Evolutionary conservation across 2,329 filamentous ascomycete genomes (phyloP), one percentile per base, ranked within the genome.

Genomic region (Talaromyces sp.): DNA sequence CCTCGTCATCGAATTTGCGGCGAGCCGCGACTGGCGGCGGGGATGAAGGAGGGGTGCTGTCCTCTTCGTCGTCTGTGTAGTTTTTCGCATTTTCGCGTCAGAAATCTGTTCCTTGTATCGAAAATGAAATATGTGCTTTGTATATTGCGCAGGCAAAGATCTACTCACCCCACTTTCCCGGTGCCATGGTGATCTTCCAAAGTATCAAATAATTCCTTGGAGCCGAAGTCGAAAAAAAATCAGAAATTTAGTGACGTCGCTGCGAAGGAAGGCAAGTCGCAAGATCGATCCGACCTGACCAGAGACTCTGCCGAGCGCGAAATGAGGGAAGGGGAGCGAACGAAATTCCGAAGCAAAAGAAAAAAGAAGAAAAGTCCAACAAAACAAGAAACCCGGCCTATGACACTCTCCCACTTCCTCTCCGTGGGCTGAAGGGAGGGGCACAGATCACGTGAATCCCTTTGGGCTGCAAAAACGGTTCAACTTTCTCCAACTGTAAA

Each of bases 1-100:
- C 89, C 77, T 98, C 93, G 68, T 98, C 93, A 68, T 95, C 92
- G 72, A 96, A 96, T 80, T 95, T 91, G 75, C 84, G 78, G 65
- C 84, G 80, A 59, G 78, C 75, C 51, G 80, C 75, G 55, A 80
- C 72, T 26, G 74, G 75, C 56, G 73, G 72, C 38, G 80, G 77
- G 24, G 59, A 61, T 24, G 78, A 77, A 2, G 81, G 80, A 41
- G 72, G 77, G 65, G 81, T 75, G 62, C 80, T 79, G 66, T 79
- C 82, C 66, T 82, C 81, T 64, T 86, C 75, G 26, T 79, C 77
- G 62, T 75, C 74, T 70, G 56, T 41, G 24, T 11, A 32, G 4
- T 9, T 26, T 14, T 11, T 52, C 14, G 38, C 35, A 13, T 26
- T 14, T 11, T 52, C 14, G 38, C 35, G 17, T 38, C 7, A 38